Percentiles rank a stretch among this genome's conserved stretches.
Conservation (phyloP, 2,329 filamentous ascomycete species). For the Colletotrichum paranaense region DNA sequence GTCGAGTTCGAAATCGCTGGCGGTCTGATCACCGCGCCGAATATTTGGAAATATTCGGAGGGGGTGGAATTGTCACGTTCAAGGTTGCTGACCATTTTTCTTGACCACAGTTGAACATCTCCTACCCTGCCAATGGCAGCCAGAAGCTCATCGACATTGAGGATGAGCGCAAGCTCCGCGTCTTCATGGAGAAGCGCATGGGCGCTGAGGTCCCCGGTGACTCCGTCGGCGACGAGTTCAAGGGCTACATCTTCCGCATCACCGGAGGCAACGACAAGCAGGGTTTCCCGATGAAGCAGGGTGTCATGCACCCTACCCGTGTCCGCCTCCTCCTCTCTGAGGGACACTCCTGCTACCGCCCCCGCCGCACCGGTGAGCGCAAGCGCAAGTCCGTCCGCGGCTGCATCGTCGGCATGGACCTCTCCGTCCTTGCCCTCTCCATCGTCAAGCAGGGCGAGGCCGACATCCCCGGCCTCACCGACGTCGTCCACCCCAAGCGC, state of each 20-base stretch:
- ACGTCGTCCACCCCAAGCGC: conserved; percentile 98
- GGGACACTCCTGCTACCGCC: conserved; percentile 99
- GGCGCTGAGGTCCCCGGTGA: conserved; percentile 93
- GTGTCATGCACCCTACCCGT: conserved; percentile 98
- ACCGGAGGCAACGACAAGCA: conserved; percentile 99
- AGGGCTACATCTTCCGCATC: conserved; percentile 99
- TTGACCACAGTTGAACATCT: conserved; percentile 68
- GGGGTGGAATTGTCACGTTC: neutral
- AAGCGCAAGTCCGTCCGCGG: conserved; percentile 99
- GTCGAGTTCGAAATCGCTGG: neutral
- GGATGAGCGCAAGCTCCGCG: conserved; percentile 98
- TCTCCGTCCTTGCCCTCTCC: conserved; percentile 92
- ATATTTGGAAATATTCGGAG: conserved; percentile 3
- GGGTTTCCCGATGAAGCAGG: conserved; percentile 99
- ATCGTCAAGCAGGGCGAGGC: conserved; percentile 98
- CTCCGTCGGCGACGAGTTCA: conserved; percentile 98
- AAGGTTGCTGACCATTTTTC: conserved; percentile 46
- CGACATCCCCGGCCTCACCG: conserved; percentile 96
- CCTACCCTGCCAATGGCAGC: conserved; percentile 98
- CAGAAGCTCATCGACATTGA: conserved; percentile 99
- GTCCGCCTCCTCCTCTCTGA: conserved; percentile 95
- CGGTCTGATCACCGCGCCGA: neutral
- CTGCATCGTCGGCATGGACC: conserved; percentile 97
- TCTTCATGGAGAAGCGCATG: conserved; percentile 99
- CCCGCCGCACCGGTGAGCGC: conserved; percentile 97